Conservation (phyloP, 352 stramenopile genomes). For the Globisporangium lucens region DNA sequence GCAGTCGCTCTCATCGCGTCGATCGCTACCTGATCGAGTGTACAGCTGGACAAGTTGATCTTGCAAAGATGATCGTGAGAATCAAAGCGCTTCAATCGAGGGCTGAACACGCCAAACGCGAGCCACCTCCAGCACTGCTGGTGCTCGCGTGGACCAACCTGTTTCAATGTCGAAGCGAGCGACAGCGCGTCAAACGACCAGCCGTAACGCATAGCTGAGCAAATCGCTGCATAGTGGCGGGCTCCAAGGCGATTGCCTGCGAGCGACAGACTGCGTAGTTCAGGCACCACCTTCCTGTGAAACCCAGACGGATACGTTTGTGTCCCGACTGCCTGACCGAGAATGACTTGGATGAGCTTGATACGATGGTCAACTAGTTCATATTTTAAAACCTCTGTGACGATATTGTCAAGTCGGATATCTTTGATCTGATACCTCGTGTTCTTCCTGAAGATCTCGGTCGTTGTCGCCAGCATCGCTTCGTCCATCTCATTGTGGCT, state of each 20-base stretch:
- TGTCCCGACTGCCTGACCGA: not conserved
- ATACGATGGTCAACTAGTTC: not conserved
- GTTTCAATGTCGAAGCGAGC: not conserved
- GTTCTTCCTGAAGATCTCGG: not conserved
- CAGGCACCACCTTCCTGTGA: not conserved
- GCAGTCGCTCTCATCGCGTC: not conserved
- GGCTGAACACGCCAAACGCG: not conserved
- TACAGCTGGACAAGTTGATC: not conserved
- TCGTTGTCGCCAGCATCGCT: not conserved
- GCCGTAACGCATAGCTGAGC: not conserved
- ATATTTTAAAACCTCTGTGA: not conserved
- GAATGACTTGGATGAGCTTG: not conserved
- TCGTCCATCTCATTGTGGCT: not conserved
- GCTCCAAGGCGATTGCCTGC: not conserved
- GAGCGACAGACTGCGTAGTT: not conserved
- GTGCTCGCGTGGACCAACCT: not conserved
- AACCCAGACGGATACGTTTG: not conserved
- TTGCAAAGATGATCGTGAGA: not conserved
- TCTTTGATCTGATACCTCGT: not conserved
- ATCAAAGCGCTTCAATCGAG: not conserved
- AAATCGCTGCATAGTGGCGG: not conserved
- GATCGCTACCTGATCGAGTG: not conserved
- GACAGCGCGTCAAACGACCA: not conserved
- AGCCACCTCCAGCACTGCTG: constrained; percentile 10
- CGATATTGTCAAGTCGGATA: not conserved